Percentiles rank a stretch among this genome's conserved stretches.
Conservation (phyloP, 495 filamentous ascomycete genomes). For the Penicillium cosmopolitanum region DNA sequence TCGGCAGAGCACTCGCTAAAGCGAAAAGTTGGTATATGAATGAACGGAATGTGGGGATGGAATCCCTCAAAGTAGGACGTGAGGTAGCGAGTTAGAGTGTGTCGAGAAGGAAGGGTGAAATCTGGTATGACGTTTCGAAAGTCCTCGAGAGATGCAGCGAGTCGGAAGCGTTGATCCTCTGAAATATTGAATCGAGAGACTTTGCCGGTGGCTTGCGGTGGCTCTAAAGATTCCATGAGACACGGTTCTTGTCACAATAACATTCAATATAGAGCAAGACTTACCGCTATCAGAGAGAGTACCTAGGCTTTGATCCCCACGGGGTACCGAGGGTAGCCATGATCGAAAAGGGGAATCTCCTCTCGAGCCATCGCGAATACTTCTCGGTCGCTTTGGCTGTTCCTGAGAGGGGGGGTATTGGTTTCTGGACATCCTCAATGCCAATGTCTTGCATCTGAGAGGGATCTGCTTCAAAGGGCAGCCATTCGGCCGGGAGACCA, state of each 20-base stretch:
- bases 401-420: slow-evolving; percentile 22
- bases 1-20: slow-evolving; percentile 40
- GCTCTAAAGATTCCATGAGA: slow-evolving; percentile 24
- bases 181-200: slow-evolving; percentile 36
- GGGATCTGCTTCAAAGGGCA: slow-evolving; percentile 34
- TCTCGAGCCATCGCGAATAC: slow-evolving; percentile 33
- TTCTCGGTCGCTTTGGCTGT: slow-evolving; percentile 24
- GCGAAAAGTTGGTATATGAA: slow-evolving; percentile 40
- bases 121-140: slow-evolving; percentile 44
- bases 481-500: slow-evolving; percentile 44
- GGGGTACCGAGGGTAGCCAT: slow-evolving; percentile 45
- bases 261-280: neutral
- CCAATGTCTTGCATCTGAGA: slow-evolving; percentile 33
- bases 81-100: slow-evolving; percentile 42
- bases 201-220: slow-evolving; percentile 29
- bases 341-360: slow-evolving; percentile 45
- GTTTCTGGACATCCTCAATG: slow-evolving; percentile 29
- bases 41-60: slow-evolving; percentile 42
- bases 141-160: slow-evolving; percentile 40
- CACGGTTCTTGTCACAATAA: neutral
- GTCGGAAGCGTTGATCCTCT: slow-evolving; percentile 41
- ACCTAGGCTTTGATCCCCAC: slow-evolving; percentile 41
- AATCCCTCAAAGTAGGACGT: slow-evolving; percentile 45
- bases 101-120: slow-evolving; percentile 42
- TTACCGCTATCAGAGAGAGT: slow-evolving; percentile 41